These are phyloP conservation scores for Gryganskiella cystojenkinii DNA, from an alignment of 192 early-diverging fungal genomes.

Conservation along the genomic window DNA sequence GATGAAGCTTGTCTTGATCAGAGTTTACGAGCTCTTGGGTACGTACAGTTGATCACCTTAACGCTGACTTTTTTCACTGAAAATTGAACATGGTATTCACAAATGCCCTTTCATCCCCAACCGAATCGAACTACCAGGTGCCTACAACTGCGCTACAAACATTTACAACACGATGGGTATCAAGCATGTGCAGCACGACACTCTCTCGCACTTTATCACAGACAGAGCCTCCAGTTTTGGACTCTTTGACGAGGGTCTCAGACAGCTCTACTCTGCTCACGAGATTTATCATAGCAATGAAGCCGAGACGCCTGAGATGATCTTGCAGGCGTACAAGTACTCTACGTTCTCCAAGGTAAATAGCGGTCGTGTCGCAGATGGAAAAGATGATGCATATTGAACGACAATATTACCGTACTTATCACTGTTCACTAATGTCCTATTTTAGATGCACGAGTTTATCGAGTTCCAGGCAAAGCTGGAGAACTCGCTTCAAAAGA, in stretches of 20 bases:
- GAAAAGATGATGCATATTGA: background rate
- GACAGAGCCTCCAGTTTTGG: constrained; percentile 68
- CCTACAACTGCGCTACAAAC: constrained; percentile 65
- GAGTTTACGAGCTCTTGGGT: constrained; percentile 82
- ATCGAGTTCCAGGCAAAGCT: constrained; percentile 82
- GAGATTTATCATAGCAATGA: constrained; percentile 83
- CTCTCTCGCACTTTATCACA: constrained; percentile 79
- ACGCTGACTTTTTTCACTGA: too few relatives aligned
- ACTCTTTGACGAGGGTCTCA: constrained; percentile 60
- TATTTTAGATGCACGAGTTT: constrained; percentile 82
- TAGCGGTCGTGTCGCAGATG: background rate
- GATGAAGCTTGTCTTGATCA: constrained; percentile 88
- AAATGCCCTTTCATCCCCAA: background rate
- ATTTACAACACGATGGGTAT: constrained; percentile 82
- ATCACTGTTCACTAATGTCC: background rate
- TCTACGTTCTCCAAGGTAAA: constrained; percentile 87
- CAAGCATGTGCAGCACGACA: constrained; percentile 94
- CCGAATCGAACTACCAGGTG: constrained; percentile 52
- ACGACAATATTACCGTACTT: background rate
- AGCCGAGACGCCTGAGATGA: constrained; percentile 87
- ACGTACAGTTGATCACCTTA: too few relatives aligned
- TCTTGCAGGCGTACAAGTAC: constrained; percentile 85
- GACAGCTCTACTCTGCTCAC: constrained; percentile 67
- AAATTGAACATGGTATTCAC: too few relatives aligned
- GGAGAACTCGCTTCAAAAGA: constrained; percentile 77